A percentile compares a stretch with the other conserved stretches of the same genome.
phyloP scores from a whole-genome alignment of 2,329 filamentous ascomycete species.

The Microcyclospora tardicrescens region DNA sequence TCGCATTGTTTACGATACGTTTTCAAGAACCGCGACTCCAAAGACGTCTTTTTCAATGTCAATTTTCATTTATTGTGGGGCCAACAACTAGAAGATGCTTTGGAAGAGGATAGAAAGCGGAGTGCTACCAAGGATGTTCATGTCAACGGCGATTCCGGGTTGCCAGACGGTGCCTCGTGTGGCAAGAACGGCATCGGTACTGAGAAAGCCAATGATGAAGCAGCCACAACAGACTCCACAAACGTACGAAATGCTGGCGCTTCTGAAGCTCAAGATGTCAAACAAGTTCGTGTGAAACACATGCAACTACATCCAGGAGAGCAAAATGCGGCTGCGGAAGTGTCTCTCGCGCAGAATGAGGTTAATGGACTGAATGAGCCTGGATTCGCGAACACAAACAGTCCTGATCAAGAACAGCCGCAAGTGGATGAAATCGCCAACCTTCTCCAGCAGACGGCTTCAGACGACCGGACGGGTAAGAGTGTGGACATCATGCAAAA shows the following conservation, averaged over 20 bases:
- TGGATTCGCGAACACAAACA: too few species aligned
- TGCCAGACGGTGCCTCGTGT: neutral
- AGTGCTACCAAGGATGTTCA: neutral
- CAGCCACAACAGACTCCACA: neutral
- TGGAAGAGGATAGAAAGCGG: slow-evolving; percentile 15
- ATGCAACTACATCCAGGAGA: slow-evolving; percentile 12
- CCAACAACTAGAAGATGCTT: slow-evolving; percentile 25
- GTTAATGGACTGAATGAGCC: too few species aligned
- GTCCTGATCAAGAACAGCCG: too few species aligned
- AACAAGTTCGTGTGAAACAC: neutral
- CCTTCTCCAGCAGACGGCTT: too few species aligned
- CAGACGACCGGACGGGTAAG: too few species aligned
- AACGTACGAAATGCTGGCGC: neutral
- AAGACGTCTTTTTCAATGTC: slow-evolving; percentile 31
- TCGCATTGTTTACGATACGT: slow-evolving; percentile 35
- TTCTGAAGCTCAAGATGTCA: neutral
- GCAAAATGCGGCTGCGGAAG: slow-evolving; percentile 4
- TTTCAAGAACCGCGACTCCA: slow-evolving; percentile 29
- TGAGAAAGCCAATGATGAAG: neutral
- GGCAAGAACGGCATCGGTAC: neutral
- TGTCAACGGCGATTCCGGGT: neutral
- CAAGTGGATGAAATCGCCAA: too few species aligned
- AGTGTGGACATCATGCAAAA: too few species aligned
- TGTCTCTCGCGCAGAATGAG: too few species aligned
- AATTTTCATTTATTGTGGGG: slow-evolving; percentile 35